These are phyloP conservation scores for Acorus calamus DNA, from an alignment of 106 monocot genomes.

Conservation along the genomic window DNA sequence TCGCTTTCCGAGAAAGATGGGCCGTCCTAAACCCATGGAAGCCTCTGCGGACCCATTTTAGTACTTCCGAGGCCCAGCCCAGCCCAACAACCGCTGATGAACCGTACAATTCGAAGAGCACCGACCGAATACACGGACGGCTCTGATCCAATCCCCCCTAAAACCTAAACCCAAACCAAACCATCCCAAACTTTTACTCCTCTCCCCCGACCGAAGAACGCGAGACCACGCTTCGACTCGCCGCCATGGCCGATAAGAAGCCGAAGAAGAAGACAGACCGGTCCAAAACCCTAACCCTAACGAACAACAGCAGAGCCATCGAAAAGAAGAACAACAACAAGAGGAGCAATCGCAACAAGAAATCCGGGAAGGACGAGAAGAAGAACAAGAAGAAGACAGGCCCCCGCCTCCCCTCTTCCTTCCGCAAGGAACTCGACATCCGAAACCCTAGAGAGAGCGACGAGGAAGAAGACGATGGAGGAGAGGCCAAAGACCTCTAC, in stretches of 20 bases:
- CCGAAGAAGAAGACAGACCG: constrained; percentile 3
- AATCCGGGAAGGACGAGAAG: constrained; percentile 6
- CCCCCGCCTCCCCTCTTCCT: constrained; percentile 50
- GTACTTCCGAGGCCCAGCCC: too few relatives aligned
- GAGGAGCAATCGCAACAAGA: constrained; percentile 8
- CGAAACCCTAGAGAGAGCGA: constrained; percentile 9
- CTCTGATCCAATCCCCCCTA: too few relatives aligned
- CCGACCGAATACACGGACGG: too few relatives aligned
- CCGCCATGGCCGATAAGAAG: constrained; percentile 20
- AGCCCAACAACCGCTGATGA: too few relatives aligned
- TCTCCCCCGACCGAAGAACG: too few relatives aligned
- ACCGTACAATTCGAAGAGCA: too few relatives aligned
- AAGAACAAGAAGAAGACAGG: constrained; percentile 20
- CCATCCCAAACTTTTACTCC: too few relatives aligned
- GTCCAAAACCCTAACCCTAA: constrained; percentile 4
- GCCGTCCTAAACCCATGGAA: too few relatives aligned
- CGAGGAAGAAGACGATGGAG: constrained; percentile 5
- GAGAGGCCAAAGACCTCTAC: constrained; percentile 32
- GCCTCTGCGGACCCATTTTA: too few relatives aligned
- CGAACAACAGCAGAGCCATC: neutral
- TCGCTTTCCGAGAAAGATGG: too few relatives aligned
- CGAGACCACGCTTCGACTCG: neutral
- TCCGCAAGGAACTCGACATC: constrained; percentile 38
- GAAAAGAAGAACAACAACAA: constrained; percentile 4
- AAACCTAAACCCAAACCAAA: too few relatives aligned